Base-by-base conservation (phyloP, 768 basidiomycete species). In the Fomitopsis pulvina region DNA sequence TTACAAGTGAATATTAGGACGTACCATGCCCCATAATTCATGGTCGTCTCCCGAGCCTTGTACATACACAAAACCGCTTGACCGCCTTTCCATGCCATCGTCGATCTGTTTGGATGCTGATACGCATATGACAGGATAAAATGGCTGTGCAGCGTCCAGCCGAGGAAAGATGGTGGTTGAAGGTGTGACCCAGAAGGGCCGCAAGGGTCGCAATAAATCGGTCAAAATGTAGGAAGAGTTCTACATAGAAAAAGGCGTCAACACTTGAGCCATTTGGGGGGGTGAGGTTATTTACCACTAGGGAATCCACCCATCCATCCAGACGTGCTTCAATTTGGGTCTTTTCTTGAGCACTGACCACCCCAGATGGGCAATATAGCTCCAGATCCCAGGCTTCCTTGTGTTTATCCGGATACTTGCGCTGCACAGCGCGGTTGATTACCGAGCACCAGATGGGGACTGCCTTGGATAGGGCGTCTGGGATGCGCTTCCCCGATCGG, bases 1-100 rank as follows among this genome's bases (percentile, higher is more conserved):
- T n/a, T n/a, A n/a, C n/a, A n/a, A n/a, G n/a, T n/a, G n/a, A n/a
- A n/a, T n/a, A n/a, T 27, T 34, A 18, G 26, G 14, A 62, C 71
- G 26, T 48, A 87, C 88, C 79, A 79, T 78, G 25, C 83, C 77
- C 92, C 92, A 94, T 4, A 87, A 71, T 65, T 96, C 93, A 60
- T 94, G 91, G 59, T 98, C 95, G 59, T 97, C 95, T 0, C 93
- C 95, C 0, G 88, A 90, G 1, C 95, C 95, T 64, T 95, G 93
- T 7, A 97, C 79, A 62, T 97, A 97, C 20, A 81, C 72, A 62
- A 84, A 96, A 0, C 88, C 89, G n/a, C 71, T 66, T 8, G 71
- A 55, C 0, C 85, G 77, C 20, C 86, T 71, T 51, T 87, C 83
- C 1, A 77, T 48, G 6, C 81, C 81, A 2, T 80, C 78, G 5